Evolutionary conservation across 768 basidiomycete genomes (phyloP), one percentile per base, ranked within the genome.

Genomic region (Obba rivulosa): DNA sequence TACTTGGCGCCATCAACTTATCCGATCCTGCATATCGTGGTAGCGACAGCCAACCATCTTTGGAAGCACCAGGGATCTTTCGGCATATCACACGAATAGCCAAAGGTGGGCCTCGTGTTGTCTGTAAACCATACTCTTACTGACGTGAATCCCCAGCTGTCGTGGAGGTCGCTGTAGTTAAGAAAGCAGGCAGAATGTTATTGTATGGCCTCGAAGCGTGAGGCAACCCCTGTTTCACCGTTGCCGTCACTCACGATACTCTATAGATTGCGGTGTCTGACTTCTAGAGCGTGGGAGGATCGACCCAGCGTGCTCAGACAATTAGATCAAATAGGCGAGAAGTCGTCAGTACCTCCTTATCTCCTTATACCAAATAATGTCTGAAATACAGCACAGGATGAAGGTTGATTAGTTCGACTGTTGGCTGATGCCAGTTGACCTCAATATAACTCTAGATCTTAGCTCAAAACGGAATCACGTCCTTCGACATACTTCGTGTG

Each of bases 221-320:
- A 55, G 81, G 11, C 21, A 35, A 16, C 10, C 8, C 28, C 10
- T 34, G 18, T 7, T 40, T 28, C 14, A 39, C 18, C 3, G 7
- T 0, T 3, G 18, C 34, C 20, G 16, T 21, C 22, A n/a, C 16
- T 55, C 9, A 45, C 18, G 1, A 2, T 50, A 13, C 31, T 11
- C n/a, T 17, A 41, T 13, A 91, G 92, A 23, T 65, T 85, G 21
- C 83, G 94, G 10, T 87, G 83, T 55, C 60, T 97, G 34, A 77
- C 72, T 45, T 90, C 89, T 3, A 92, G 85, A 57, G 85, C 91
- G 37, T 98, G 95, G 95, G 94, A 97, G 58, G 86, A 92, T 58
- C 72, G 88, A 17, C 82, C 92, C 4, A 70, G 83, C 13, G 85
- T 95, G 7, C 76, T 98, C 46, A 77, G 87, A 13, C 95, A 98